These are phyloP conservation scores for Aureobasidium sp. DNA, from an alignment of 2,329 filamentous ascomycete species.

Conservation along the genomic window DNA sequence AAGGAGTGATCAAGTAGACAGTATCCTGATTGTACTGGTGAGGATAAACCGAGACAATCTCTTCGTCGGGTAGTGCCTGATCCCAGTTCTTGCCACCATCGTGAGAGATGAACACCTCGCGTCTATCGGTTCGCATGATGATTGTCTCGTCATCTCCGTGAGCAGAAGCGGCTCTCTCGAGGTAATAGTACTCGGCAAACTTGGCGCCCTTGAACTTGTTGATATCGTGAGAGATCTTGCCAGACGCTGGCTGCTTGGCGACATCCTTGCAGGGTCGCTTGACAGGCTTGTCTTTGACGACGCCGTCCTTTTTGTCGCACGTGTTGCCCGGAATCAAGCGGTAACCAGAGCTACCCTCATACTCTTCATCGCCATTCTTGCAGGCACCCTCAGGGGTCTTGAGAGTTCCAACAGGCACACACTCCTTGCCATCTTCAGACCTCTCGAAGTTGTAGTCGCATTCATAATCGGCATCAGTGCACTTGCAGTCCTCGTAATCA, in stretches of 20 bases:
- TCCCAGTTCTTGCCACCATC: conserved; percentile 88
- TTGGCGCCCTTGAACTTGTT: conserved; percentile 53
- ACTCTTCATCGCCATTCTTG: conserved; percentile 61
- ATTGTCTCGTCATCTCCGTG: conserved; percentile 63
- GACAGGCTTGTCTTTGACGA: conserved; percentile 41
- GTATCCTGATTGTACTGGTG: conserved; percentile 76
- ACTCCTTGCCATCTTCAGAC: conserved; percentile 53
- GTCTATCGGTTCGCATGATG: conserved; percentile 49
- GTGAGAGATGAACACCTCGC: conserved; percentile 62
- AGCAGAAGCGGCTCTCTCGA: conserved; percentile 64
- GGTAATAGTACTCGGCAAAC: conserved; percentile 58
- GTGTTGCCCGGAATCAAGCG: conserved; percentile 66
- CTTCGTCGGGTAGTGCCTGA: conserved; percentile 53
- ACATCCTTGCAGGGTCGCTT: conserved; percentile 67
- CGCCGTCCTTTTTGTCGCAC: conserved; percentile 34
- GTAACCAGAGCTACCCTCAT: conserved; percentile 82
- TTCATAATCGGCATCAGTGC: conserved; percentile 78
- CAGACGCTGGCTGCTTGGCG: conserved; percentile 46
- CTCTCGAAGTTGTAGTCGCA: conserved; percentile 88
- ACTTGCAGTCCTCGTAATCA: conserved; percentile 67
- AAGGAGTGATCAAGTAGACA: conserved; percentile 73
- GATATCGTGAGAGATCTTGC: conserved; percentile 55
- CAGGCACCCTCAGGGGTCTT: conserved; percentile 64
- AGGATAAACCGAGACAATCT: conserved; percentile 62
- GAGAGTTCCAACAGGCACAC: conserved; percentile 55